Conservation (phyloP, 176 grass and related monocot species). For the Aechmea fasciata region DNA sequence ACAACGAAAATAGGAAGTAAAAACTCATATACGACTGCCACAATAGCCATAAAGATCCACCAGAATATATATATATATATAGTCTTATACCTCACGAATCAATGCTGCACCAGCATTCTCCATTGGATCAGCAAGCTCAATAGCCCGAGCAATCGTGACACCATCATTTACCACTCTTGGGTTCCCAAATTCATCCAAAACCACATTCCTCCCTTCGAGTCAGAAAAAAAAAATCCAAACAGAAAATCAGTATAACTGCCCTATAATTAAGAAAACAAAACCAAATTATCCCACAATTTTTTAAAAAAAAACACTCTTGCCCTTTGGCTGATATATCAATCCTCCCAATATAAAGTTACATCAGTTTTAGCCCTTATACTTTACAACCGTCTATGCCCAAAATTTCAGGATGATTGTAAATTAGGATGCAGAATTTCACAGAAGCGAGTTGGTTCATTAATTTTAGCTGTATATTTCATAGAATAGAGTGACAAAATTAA, state of each 20-base stretch:
- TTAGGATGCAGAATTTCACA: too few species aligned
- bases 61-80: background rate
- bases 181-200: conserved; percentile 81
- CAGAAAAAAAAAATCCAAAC: conserved; percentile 8
- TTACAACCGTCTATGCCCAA: too few species aligned
- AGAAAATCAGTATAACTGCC: background rate
- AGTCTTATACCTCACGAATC: conserved; percentile 55
- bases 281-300: background rate
- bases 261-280: background rate
- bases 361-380: too few species aligned
- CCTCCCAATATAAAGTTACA: too few species aligned
- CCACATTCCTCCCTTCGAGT: conserved; percentile 73
- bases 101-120: conserved; percentile 85
- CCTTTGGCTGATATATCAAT: too few species aligned
- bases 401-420: too few species aligned
- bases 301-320: background rate
- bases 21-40: background rate
- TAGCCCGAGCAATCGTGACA: conserved; percentile 77
- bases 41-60: background rate
- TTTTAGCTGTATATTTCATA: too few species aligned
- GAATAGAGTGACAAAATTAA: too few species aligned
- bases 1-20: background rate
- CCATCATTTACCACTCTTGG: conserved; percentile 91
- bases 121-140: conserved; percentile 88
- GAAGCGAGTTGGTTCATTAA: too few species aligned